phyloP scores from a whole-genome alignment of 2,329 filamentous ascomycete genomes.

The Chalara sp. region DNA sequence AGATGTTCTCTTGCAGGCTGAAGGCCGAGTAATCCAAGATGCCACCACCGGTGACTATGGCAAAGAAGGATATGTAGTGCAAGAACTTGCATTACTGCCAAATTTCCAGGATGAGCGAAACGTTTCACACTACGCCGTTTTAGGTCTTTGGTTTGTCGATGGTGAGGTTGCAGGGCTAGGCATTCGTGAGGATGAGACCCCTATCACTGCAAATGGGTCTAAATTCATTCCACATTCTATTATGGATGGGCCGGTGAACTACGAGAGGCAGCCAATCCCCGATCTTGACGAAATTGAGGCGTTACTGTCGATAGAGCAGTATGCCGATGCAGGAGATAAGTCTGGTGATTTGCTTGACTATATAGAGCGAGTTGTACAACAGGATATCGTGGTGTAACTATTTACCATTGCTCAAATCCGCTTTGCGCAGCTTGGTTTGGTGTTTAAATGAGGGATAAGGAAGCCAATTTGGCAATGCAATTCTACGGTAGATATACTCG shows the following conservation, averaged over 20 bases:
- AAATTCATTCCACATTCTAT: background rate
- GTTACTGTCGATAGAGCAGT: background rate
- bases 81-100: background rate
- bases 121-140: background rate
- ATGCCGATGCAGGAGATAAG: background rate
- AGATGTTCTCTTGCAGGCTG: background rate
- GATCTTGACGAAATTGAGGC: background rate
- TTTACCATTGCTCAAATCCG: background rate
- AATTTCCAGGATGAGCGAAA: background rate
- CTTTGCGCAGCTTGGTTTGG: background rate
- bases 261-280: background rate
- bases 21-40: background rate
- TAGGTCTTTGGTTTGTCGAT: background rate
- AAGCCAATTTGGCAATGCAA: too few relatives aligned
- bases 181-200: background rate
- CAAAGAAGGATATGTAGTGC: background rate
- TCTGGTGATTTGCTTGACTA: background rate
- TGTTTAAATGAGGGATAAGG: too few relatives aligned
- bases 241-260: background rate
- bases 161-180: background rate
- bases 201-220: background rate
- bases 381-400: background rate
- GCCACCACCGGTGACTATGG: background rate
- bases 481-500: too few relatives aligned
- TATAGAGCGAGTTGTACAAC: background rate